Conservation (phyloP, 176 grass and related monocot genomes). For the Carex myosuroides region DNA sequence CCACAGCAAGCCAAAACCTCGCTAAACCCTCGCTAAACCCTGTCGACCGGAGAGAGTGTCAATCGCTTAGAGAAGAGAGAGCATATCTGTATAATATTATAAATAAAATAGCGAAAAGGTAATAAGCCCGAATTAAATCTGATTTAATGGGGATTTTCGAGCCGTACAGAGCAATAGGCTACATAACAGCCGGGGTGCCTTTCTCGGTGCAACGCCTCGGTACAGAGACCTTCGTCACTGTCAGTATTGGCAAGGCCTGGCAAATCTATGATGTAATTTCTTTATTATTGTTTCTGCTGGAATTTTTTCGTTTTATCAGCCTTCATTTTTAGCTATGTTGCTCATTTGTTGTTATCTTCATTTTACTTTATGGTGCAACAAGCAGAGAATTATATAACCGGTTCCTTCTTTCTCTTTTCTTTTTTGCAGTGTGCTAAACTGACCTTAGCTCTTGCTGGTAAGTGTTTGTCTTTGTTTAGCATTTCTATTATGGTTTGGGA, state of each 20-base stretch:
- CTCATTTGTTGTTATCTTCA: not conserved
- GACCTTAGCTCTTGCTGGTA: slow-evolving; percentile 82
- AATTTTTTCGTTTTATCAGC: not conserved
- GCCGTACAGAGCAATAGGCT: slow-evolving; percentile 85
- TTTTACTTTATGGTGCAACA: not conserved
- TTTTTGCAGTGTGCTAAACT: slow-evolving; percentile 87
- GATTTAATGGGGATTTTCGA: slow-evolving; percentile 83
- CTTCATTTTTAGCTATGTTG: not conserved
- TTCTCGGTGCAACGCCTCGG: slow-evolving; percentile 88
- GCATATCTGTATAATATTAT: too few species aligned
- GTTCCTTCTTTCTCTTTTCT: not conserved
- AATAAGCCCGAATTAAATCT: not conserved
- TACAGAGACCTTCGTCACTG: slow-evolving; percentile 84
- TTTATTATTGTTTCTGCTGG: not conserved
- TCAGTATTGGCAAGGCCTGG: slow-evolving; percentile 89
- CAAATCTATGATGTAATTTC: slow-evolving; percentile 78
- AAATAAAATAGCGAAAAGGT: not conserved
- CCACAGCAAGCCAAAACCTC: not conserved
- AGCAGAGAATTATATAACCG: not conserved
- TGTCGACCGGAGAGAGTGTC: not conserved
- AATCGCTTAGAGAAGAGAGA: not conserved
- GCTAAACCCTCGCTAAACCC: slow-evolving; percentile 5
- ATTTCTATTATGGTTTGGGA: not conserved
- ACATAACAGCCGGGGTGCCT: slow-evolving; percentile 73
- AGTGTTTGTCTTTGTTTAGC: not conserved